Conservation (phyloP, 805 yeast species). For the Metschnikowia matae region DNA sequence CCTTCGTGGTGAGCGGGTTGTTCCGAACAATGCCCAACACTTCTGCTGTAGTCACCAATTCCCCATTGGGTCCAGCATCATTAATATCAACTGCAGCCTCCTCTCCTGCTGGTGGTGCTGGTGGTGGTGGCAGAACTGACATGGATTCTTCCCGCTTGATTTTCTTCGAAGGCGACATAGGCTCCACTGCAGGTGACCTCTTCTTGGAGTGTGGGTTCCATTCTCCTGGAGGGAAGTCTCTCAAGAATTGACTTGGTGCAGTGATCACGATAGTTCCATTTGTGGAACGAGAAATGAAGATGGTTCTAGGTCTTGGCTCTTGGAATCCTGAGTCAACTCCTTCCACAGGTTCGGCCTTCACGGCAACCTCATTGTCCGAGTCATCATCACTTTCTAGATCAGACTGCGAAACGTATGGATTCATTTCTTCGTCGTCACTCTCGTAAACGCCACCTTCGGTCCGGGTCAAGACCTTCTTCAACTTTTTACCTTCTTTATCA, state of each 20-base stretch:
- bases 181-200: constrained; percentile 22
- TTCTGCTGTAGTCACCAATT: constrained; percentile 65
- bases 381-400: constrained; percentile 63
- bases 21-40: constrained; percentile 58
- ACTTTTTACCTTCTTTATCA: constrained; percentile 85
- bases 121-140: constrained; percentile 11
- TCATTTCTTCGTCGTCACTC: constrained; percentile 72
- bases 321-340: constrained; percentile 12
- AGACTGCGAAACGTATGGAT: constrained; percentile 65
- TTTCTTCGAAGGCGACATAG: constrained; percentile 35
- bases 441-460: constrained; percentile 90
- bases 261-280: constrained; percentile 53
- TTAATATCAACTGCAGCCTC: constrained; percentile 25
- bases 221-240: constrained; percentile 70
- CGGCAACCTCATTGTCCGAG: constrained; percentile 32
- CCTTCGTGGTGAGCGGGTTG: constrained; percentile 59
- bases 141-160: constrained; percentile 30
- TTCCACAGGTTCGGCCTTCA: constrained; percentile 32
- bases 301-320: constrained; percentile 8
- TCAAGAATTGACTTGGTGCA: constrained; percentile 57
- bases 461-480: constrained; percentile 77
- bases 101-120: constrained; percentile 7
- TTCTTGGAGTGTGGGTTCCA: constrained; percentile 71
- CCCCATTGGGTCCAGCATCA: constrained; percentile 35
- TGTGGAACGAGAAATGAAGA: constrained; percentile 26